These are phyloP conservation scores for Mortierella sp. DNA, from an alignment of 371 early-diverging fungal species.

Conservation along the genomic window DNA sequence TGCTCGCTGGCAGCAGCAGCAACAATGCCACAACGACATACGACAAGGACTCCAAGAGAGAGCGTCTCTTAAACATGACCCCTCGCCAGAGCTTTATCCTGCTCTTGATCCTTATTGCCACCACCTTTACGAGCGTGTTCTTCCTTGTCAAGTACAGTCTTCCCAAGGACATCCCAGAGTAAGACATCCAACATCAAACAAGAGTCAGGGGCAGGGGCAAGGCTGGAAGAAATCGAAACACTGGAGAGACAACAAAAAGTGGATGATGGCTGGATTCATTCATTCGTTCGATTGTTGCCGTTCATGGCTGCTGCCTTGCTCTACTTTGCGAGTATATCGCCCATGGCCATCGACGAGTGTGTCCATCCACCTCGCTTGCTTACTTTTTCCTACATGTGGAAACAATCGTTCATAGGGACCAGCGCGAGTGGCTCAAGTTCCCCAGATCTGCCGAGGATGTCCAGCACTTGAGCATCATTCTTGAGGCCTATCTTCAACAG, in stretches of 20 bases:
- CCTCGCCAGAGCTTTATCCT: constrained; percentile 45
- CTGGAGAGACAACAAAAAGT: too few species aligned
- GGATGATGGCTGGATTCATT: too few species aligned
- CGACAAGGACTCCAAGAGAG: constrained; percentile 14
- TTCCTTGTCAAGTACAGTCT: constrained; percentile 37
- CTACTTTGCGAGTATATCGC: background rate
- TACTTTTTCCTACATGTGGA: background rate
- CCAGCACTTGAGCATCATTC: constrained; percentile 61
- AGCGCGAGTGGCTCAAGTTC: constrained; percentile 66
- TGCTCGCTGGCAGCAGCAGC: constrained; percentile 26
- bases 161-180: constrained; percentile 52
- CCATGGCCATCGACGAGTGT: background rate
- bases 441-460: constrained; percentile 68
- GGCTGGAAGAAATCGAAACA: too few species aligned
- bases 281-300: background rate
- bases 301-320: background rate
- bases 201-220: background rate
- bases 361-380: background rate
- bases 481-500: constrained; percentile 64
- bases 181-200: constrained; percentile 16
- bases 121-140: constrained; percentile 21
- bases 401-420: constrained; percentile 55
- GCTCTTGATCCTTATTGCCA: constrained; percentile 21
- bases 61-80: constrained; percentile 37
- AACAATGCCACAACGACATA: constrained; percentile 12